Evolutionary conservation across 768 basidiomycete genomes (phyloP).

Genomic region (Cystobasidium onofrii): DNA sequence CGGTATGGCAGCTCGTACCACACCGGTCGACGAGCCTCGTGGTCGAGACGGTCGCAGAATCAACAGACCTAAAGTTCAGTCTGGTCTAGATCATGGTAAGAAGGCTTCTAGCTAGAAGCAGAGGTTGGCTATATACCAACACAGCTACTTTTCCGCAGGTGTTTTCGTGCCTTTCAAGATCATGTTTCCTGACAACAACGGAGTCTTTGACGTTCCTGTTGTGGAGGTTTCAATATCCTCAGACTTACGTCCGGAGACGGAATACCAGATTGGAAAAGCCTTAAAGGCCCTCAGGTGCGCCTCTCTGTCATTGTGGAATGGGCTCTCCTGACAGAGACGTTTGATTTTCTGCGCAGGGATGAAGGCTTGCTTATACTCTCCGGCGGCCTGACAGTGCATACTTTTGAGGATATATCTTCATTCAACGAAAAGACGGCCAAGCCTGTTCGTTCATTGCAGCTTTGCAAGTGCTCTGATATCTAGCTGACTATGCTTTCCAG

Average conservation of each 20-base stretch:
- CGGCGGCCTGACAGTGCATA: constrained; percentile 64
- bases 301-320: too few relatives aligned
- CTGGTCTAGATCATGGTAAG: constrained; percentile 42
- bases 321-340: neutral
- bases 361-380: constrained; percentile 63
- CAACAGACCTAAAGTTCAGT: neutral
- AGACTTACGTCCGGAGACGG: constrained; percentile 55
- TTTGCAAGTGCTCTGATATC: constrained; percentile 3
- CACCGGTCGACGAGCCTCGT: constrained; percentile 4
- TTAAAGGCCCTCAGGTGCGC: constrained; percentile 55
- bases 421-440: constrained; percentile 24
- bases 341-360: constrained; percentile 48
- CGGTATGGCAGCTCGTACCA: constrained; percentile 23
- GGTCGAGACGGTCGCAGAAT: constrained; percentile 30
- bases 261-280: constrained; percentile 61
- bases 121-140: too few relatives aligned
- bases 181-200: constrained; percentile 54
- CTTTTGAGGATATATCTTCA: constrained; percentile 46
- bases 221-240: constrained; percentile 57
- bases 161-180: constrained; percentile 69
- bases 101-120: neutral
- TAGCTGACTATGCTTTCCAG: constrained; percentile 53
- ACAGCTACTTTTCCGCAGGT: constrained; percentile 52
- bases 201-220: constrained; percentile 57
- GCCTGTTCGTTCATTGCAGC: neutral